Conservation (phyloP, 495 filamentous ascomycete species). For the Daldinia caldariorum region DNA sequence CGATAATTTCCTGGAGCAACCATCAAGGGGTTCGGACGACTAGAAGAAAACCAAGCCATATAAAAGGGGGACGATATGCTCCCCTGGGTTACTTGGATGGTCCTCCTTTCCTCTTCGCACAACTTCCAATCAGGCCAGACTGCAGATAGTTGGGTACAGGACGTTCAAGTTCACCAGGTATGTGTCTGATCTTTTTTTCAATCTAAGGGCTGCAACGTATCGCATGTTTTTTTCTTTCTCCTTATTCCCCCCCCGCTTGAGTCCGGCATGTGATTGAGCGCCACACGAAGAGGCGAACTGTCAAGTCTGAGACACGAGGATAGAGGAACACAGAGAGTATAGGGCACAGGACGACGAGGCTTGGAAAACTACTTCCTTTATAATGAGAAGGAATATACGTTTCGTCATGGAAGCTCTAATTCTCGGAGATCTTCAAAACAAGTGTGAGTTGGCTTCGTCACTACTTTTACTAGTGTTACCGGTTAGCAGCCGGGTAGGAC, state of each 20-base stretch:
- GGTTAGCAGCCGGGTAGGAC: constrained; percentile 14
- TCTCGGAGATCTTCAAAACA: neutral
- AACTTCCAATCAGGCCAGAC: constrained; percentile 16
- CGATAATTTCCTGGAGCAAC: constrained; percentile 40
- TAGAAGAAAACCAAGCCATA: constrained; percentile 29
- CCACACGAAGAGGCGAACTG: neutral
- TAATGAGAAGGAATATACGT: neutral
- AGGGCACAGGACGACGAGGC: neutral
- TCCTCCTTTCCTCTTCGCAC: constrained; percentile 19
- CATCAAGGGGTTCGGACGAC: constrained; percentile 13
- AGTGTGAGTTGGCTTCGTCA: constrained; percentile 15
- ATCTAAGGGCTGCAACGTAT: constrained; percentile 17
- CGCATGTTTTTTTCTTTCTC: constrained; percentile 26
- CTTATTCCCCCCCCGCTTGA: constrained; percentile 27
- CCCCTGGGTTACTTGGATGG: constrained; percentile 8
- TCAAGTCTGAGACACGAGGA: neutral
- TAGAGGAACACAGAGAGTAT: neutral
- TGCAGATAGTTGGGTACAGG: constrained; percentile 3
- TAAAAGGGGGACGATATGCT: constrained; percentile 35
- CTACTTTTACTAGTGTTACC: constrained; percentile 6
- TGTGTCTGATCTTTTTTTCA: constrained; percentile 34
- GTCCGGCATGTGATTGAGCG: constrained; percentile 39
- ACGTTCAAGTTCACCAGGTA: constrained; percentile 2
- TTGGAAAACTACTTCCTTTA: constrained; percentile 14
- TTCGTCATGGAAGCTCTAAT: neutral